Evolutionary conservation across 1,284 basidiomycete genomes (phyloP).

Genomic region (Naganishia cerealis): DNA sequence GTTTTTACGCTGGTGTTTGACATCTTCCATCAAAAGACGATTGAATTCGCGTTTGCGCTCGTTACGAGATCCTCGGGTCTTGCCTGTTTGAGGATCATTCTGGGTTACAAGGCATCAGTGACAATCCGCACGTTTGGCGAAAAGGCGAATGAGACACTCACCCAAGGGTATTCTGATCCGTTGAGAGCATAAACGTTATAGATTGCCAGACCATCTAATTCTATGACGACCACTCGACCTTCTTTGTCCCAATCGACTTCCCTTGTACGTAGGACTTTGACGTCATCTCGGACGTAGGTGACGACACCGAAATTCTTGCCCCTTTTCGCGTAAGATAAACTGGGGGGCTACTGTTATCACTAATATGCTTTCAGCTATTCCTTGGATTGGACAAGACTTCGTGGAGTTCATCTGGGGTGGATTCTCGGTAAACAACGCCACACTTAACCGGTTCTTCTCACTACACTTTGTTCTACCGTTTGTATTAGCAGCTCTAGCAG

Average conservation of each 20-base stretch:
- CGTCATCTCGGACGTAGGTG: background rate
- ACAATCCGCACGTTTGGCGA: background rate
- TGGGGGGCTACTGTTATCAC: too few species aligned
- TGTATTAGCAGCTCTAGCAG: too few species aligned
- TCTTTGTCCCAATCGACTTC: slow-evolving; percentile 5
- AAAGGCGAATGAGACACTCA: background rate
- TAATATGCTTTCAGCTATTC: too few species aligned
- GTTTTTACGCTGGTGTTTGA: slow-evolving; percentile 9
- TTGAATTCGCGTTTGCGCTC: slow-evolving; percentile 38
- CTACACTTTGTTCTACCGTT: too few species aligned
- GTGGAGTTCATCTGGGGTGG: too few species aligned
- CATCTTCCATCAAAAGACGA: slow-evolving; percentile 31
- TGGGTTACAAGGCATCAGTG: background rate
- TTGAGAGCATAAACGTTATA: background rate
- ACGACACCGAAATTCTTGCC: slow-evolving; percentile 2
- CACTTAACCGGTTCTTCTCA: too few species aligned
- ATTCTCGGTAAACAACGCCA: too few species aligned
- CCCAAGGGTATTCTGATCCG: background rate
- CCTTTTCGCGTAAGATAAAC: background rate
- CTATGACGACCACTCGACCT: background rate
- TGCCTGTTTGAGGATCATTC: slow-evolving; percentile 1
- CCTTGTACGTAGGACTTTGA: background rate
- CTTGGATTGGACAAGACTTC: too few species aligned
- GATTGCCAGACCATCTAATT: background rate
- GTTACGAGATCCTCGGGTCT: slow-evolving; percentile 32